A percentile compares a stretch with the other conserved stretches of the same genome.
Conservation (phyloP, 164 flowering plant genomes). For the Santalum album region DNA sequence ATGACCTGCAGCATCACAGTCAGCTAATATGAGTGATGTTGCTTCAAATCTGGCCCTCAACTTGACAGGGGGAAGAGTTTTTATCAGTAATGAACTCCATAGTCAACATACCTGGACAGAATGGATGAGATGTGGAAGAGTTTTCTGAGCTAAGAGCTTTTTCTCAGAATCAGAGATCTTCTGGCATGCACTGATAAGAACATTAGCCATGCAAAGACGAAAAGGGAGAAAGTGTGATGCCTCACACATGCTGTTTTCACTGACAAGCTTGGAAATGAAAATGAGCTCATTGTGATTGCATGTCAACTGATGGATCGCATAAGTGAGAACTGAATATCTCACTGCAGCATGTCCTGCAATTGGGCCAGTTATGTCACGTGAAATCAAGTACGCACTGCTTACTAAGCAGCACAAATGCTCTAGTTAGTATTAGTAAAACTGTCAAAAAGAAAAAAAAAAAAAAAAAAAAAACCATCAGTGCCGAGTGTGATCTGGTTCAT, state of each 20-base stretch:
- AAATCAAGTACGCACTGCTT: too few species aligned
- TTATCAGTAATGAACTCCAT: background rate
- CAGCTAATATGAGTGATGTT: background rate
- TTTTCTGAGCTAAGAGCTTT: constrained; percentile 34
- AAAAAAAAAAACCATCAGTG: constrained; percentile 6
- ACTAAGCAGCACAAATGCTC: too few species aligned
- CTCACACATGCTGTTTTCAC: constrained; percentile 4
- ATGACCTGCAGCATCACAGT: constrained; percentile 30
- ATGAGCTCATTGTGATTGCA: constrained; percentile 10
- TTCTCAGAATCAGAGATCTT: constrained; percentile 53
- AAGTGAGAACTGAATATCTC: constrained; percentile 21
- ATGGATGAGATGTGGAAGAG: constrained; percentile 44
- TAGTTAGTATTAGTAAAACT: background rate
- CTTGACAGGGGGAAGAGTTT: background rate
- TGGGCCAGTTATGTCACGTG: too few species aligned
- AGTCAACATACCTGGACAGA: constrained; percentile 35
- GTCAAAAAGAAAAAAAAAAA: constrained; percentile 16
- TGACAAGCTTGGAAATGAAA: constrained; percentile 10
- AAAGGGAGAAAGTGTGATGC: constrained; percentile 29
- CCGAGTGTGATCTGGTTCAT: constrained; percentile 2
- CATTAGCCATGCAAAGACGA: constrained; percentile 90
- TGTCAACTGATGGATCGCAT: constrained; percentile 37
- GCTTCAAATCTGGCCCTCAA: background rate
- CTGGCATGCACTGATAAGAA: constrained; percentile 79
- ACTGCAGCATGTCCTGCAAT: constrained; percentile 28